Conservation (phyloP, 441 rosid genomes). For the Euphorbia celastroides region DNA sequence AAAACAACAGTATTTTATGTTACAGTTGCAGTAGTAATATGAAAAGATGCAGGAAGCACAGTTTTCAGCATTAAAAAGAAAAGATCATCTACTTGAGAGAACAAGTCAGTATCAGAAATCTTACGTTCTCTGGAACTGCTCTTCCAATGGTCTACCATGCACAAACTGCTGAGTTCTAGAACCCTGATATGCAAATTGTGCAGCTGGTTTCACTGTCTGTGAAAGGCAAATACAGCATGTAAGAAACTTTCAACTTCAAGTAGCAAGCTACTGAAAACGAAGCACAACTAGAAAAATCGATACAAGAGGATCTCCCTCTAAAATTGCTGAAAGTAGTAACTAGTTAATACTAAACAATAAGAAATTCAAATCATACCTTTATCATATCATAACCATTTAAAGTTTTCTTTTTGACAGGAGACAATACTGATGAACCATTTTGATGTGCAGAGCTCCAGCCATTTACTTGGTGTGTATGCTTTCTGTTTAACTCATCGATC, state of each 20-base stretch:
- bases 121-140: conserved; percentile 61
- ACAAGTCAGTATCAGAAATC: conserved; percentile 17
- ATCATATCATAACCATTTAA: conserved; percentile 30
- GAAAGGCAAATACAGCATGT: conserved; percentile 4
- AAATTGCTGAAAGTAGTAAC: conserved; percentile 3
- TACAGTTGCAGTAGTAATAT: background rate
- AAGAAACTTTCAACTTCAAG: conserved; percentile 5
- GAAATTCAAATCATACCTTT: conserved; percentile 45
- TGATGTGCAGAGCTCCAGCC: conserved; percentile 26
- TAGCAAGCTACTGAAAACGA: background rate
- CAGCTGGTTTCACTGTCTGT: conserved; percentile 50
- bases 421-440: conserved; percentile 42
- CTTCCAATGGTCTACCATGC: conserved; percentile 42
- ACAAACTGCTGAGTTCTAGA: conserved; percentile 38
- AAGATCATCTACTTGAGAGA: background rate
- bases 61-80: conserved; percentile 2
- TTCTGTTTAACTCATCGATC: conserved; percentile 49
- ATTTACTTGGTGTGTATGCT: conserved; percentile 34
- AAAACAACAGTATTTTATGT: background rate
- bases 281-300: conserved; percentile 2
- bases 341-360: conserved; percentile 13
- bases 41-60: conserved; percentile 1
- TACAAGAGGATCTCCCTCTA: background rate
- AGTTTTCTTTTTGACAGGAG: conserved; percentile 40
- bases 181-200: conserved; percentile 40